Percentiles rank a stretch among this genome's conserved stretches.
These are phyloP conservation scores for Penicillium argentinense DNA, from an alignment of 495 filamentous ascomycete species.

Conservation along the genomic window DNA sequence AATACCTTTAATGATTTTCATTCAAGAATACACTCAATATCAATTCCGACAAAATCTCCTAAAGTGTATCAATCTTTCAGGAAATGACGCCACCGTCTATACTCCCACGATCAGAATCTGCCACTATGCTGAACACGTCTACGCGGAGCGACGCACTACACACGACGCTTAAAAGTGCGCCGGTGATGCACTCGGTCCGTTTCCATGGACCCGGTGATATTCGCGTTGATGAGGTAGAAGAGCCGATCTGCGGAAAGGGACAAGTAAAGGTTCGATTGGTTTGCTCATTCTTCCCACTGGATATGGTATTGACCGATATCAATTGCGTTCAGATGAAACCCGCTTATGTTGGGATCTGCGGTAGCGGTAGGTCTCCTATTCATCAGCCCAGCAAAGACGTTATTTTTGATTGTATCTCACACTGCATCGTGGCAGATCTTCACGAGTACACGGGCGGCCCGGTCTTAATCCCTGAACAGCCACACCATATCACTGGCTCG, in stretches of 20 bases:
- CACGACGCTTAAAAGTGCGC: conserved; percentile 5
- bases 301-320: too few species aligned
- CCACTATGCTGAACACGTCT: conserved; percentile 3
- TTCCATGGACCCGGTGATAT: conserved; percentile 19
- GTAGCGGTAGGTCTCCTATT: conserved; percentile 6
- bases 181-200: conserved; percentile 13
- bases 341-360: conserved; percentile 15
- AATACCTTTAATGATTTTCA: too few species aligned
- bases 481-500: conserved; percentile 57
- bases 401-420: too few species aligned
- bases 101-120: background rate
- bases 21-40: too few species aligned
- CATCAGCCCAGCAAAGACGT: too few species aligned
- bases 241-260: conserved; percentile 13
- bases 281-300: background rate
- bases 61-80: too few species aligned
- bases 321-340: conserved; percentile 22
- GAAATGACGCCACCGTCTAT: too few species aligned
- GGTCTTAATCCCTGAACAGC: conserved; percentile 49
- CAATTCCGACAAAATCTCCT: background rate
- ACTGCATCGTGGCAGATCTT: conserved; percentile 9
- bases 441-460: conserved; percentile 40
- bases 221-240: conserved; percentile 14
- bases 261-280: conserved; percentile 16
- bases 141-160: conserved; percentile 1